Base-by-base conservation (phyloP, 164 flowering plant species). In the Stephania cephalantha region DNA sequence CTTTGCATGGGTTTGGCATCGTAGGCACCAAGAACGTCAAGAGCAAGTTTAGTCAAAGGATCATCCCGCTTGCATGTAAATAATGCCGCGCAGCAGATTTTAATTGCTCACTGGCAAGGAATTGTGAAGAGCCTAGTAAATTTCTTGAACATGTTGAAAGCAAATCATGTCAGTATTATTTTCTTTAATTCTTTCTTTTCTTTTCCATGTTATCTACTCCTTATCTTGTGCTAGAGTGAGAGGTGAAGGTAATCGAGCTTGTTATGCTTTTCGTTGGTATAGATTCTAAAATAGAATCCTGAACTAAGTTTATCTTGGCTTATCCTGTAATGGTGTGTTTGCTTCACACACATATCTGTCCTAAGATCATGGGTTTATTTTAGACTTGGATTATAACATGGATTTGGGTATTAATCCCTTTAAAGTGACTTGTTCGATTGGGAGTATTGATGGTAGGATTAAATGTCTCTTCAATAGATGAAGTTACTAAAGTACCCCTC, bases 61-160 rank as follows among this genome's bases (percentile, higher is more conserved):
- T 77, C 97, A 75, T 84, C 94, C 18, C 94, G 97, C 29, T 89
- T 95, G 17, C 85, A 88, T 67, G 91, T 90, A 48, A 95, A 85
- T 82, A 84, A 87, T 31, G 93, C 92, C 63, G 98, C 95, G 18
- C 99, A 93, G 83, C 91, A 91, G 84, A 92, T 91, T 58, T 80
- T 95, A 81, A 93, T 92, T 81, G 98, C 95, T 74, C 99, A 95
- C 79, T 95, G 99, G 99, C 99, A 93, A 85, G 98, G 94, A 72
- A 95, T 95, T 73, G 99, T 93, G 71, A 92, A 87, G 82, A 92
- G 97, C 86, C 99, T 95, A 35, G 90, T 90, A 65, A 88, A 80
- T 83, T 92, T 91, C 86, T 82, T 95, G 84, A 84, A 83, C 77
- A 95, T 97, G 31, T 80, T 95, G 82, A 90, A 90, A 87, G 84